Evolutionary conservation across 257 asterid genomes (phyloP), one percentile per base, ranked within the genome.

Genomic region (Przewalskia tangutica): DNA sequence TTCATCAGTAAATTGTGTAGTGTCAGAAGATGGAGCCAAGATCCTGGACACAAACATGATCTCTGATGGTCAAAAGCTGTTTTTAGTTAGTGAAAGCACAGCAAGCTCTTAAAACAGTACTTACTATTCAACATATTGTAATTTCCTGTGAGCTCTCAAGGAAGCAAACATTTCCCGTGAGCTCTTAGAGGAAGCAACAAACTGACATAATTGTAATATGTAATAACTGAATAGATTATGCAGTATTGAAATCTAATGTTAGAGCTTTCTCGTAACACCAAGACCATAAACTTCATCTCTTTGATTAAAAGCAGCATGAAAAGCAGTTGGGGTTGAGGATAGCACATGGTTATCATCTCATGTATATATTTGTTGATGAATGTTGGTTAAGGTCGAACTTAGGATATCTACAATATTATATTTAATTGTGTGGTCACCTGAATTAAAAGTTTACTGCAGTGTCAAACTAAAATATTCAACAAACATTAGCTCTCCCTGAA

Each of bases 1-100:
- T 66, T 54, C 44, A 18, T 55, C 38, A 20, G 36, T 76, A 20
- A 82, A 86, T 71, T 77, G 80, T 54, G 60, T 88, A 73, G 59
- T 88, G 62, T 88, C 86, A 75, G 90, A 84, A 70, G 63, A 83
- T 56, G 89, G 91, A 20, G 89, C 86, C 80, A 88, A 81, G 77
- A 85, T 88, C 84, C 81, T 84, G 81, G 89, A 86, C 56, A 66
- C 65, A 8, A 65, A 70, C 70, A 46, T 85, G 83, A 85, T 88
- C 9, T 65, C 51, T 54, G 86, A 85, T 84, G 40, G 80, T 46
- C 84, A 90, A 71, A 84, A 79, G 59, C 83, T 86, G 70, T 87
- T 83, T 83, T 51, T 87, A 59, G 86, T 76, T 27, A 75, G 82
- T 44, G 87, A 86, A 77, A 0, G n/a, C 16, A 79, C 82, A 58